Percentiles rank a stretch among this genome's conserved stretches.
These are phyloP conservation scores for Gentiana dahurica DNA, from an alignment of 257 asterid species.

Conservation along the genomic window DNA sequence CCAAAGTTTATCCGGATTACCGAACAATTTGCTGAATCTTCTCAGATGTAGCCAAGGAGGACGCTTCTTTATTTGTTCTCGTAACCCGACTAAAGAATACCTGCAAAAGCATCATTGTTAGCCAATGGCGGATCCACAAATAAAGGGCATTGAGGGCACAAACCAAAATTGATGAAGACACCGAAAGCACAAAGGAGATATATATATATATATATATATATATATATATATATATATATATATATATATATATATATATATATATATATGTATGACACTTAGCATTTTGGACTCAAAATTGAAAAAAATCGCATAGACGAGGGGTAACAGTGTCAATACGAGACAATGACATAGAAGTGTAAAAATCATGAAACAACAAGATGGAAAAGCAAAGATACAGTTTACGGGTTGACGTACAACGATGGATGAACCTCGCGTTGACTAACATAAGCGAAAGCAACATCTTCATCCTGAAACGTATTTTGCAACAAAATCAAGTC, in stretches of 20 bases:
- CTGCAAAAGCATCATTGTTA: conserved; percentile 23
- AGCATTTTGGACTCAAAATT: no score
- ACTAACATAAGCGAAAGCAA: conserved; percentile 91
- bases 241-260: no score
- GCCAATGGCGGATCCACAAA: no score
- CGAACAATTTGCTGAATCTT: conserved; percentile 91
- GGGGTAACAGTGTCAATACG: no score
- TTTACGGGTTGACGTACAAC: conserved; percentile 42
- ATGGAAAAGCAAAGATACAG: neutral
- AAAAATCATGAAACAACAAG: neutral
- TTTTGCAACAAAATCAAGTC: conserved; percentile 4
- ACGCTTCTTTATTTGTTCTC: conserved; percentile 98
- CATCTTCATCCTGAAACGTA: conserved; percentile 62
- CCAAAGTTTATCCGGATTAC: conserved; percentile 21
- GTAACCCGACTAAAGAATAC: conserved; percentile 58
- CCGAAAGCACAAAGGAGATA: neutral
- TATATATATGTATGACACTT: no score
- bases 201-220: no score
- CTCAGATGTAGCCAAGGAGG: conserved; percentile 91
- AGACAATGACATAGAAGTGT: no score
- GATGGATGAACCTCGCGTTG: conserved; percentile 94
- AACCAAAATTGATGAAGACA: neutral
- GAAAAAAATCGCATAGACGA: no score
- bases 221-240: no score
- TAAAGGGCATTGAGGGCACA: neutral